Percentiles rank a stretch among this genome's conserved stretches.
phyloP scores from a whole-genome alignment of 352 stramenopile species.

The Phytophthora cryptogea region DNA sequence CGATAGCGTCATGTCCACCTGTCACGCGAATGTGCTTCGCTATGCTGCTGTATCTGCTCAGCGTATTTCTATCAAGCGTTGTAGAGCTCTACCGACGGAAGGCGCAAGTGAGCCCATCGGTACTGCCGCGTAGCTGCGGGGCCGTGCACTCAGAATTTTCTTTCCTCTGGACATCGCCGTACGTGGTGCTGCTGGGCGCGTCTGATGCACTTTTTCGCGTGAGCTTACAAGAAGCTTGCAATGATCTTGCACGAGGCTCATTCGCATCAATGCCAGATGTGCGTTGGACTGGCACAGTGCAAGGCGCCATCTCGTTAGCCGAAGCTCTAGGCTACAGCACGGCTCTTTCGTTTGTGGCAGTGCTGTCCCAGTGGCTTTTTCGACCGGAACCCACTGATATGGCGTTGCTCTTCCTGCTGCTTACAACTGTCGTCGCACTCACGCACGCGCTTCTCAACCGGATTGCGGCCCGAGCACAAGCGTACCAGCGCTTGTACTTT shows the following conservation, averaged over 20 bases:
- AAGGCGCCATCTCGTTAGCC: conserved; percentile 52
- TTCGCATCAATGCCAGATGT: conserved; percentile 16
- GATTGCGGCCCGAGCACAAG: conserved; percentile 25
- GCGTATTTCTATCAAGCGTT: conserved; percentile 74
- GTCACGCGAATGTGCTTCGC: conserved; percentile 52
- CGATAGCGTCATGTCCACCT: conserved; percentile 19
- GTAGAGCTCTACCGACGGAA: conserved; percentile 79
- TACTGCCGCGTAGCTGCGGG: conserved; percentile 28
- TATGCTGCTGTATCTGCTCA: conserved; percentile 59
- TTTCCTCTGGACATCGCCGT: conserved; percentile 60
- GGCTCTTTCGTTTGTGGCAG: conserved; percentile 54
- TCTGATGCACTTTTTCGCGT: conserved; percentile 71
- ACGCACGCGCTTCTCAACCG: conserved; percentile 54
- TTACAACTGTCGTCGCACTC: conserved; percentile 60
- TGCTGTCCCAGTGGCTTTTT: conserved; percentile 70
- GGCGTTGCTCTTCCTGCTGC: conserved; percentile 64
- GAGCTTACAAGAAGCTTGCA: conserved; percentile 57
- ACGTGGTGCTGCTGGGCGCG: conserved; percentile 55
- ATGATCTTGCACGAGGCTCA: conserved; percentile 37
- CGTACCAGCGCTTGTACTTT: conserved; percentile 26
- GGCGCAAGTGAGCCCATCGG: conserved; percentile 15
- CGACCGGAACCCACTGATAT: conserved; percentile 54
- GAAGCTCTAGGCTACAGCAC: conserved; percentile 59
- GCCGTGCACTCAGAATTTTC: conserved; percentile 44
- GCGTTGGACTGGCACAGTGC: conserved; percentile 49